Conservation (phyloP, 2,329 filamentous ascomycete genomes). For the Alternaria viburni region DNA sequence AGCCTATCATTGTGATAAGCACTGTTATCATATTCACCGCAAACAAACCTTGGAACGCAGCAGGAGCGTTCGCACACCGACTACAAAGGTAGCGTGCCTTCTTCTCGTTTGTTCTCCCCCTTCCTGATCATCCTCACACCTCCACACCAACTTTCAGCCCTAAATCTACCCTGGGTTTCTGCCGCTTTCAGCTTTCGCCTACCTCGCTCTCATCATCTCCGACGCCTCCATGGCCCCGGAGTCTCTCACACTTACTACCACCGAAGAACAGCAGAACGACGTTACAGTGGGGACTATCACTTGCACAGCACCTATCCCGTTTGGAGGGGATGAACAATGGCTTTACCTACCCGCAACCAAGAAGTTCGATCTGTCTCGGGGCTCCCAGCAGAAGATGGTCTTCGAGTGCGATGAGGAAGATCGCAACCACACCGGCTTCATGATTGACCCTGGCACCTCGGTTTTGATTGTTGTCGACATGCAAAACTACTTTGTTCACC, state of each 20-base stretch:
- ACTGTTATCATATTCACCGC: constrained; percentile 29
- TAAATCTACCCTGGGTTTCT: neutral
- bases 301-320: constrained; percentile 49
- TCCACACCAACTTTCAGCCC: neutral
- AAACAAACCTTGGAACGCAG: constrained; percentile 21
- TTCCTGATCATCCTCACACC: neutral
- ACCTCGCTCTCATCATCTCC: neutral
- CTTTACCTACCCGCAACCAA: constrained; percentile 49
- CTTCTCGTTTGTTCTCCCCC: neutral
- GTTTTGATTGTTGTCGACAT: constrained; percentile 52
- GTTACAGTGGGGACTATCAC: constrained; percentile 38
- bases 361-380: constrained; percentile 52
- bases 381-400: constrained; percentile 44
- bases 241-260: constrained; percentile 17
- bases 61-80: neutral
- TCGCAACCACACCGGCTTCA: constrained; percentile 48
- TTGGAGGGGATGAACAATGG: constrained; percentile 52
- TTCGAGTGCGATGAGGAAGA: constrained; percentile 51
- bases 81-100: constrained; percentile 18
- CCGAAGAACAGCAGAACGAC: constrained; percentile 21
- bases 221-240: constrained; percentile 23
- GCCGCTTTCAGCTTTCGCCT: neutral
- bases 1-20: constrained; percentile 40
- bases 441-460: constrained; percentile 50
- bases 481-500: constrained; percentile 53